Conservation (phyloP, 1,284 basidiomycete genomes). For the Moniliophthora roreri region DNA sequence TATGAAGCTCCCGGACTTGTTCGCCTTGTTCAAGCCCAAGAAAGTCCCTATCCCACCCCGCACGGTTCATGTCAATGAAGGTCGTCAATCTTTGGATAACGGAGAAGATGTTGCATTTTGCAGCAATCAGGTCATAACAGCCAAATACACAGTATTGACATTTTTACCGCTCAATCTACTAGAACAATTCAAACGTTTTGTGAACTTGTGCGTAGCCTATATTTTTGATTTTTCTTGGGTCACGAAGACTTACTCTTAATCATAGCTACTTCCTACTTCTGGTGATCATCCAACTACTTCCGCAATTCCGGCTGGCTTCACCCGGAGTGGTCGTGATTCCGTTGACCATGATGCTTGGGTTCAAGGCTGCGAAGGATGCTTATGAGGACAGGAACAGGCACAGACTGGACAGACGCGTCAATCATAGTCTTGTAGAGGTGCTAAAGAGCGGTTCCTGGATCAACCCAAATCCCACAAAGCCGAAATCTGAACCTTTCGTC, state of each 20-base stretch:
- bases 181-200: constrained; percentile 87
- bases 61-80: constrained; percentile 78
- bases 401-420: constrained; percentile 89
- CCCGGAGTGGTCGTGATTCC: constrained; percentile 95
- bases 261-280: constrained; percentile 79
- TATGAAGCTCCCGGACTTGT: too few species aligned
- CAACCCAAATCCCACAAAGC: constrained; percentile 72
- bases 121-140: constrained; percentile 95
- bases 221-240: constrained; percentile 2
- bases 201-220: constrained; percentile 66
- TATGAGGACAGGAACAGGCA: constrained; percentile 99
- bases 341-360: constrained; percentile 81
- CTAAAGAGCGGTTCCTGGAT: constrained; percentile 68
- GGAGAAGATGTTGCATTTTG: constrained; percentile 67
- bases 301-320: constrained; percentile 90
- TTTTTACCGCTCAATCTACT: constrained; percentile 87
- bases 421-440: constrained; percentile 72
- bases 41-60: constrained; percentile 60
- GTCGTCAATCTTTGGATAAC: constrained; percentile 72
- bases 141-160: constrained; percentile 89
- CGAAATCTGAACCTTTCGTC: constrained; percentile 80
- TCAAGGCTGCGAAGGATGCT: constrained; percentile 92
- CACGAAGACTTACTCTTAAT: constrained; percentile 7
- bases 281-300: constrained; percentile 94
- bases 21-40: constrained; percentile 65